These are phyloP conservation scores for Rhodotorula sphaerocarpa DNA, from an alignment of 768 basidiomycete genomes.

Conservation along the genomic window DNA sequence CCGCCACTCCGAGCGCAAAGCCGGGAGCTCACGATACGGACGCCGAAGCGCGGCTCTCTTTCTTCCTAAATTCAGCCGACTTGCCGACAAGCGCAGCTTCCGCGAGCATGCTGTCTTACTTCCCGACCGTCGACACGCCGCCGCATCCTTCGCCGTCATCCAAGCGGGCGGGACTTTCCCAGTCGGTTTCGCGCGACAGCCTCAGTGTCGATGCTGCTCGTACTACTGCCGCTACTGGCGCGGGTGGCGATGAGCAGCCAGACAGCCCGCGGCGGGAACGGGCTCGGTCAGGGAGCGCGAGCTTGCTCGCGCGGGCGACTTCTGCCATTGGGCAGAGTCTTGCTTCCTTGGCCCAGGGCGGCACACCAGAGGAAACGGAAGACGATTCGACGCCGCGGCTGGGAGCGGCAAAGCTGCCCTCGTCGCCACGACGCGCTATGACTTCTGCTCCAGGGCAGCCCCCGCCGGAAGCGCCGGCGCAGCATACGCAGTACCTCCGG, in stretches of 20 bases:
- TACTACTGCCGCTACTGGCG: no score
- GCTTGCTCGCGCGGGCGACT: conserved; percentile 45
- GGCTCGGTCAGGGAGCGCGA: conserved; percentile 45
- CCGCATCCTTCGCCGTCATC: neutral
- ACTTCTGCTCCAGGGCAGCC: no score
- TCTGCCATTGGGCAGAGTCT: conserved; percentile 17
- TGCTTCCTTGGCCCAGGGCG: conserved; percentile 1
- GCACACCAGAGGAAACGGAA: conserved; percentile 5
- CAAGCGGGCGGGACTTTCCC: neutral
- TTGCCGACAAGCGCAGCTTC: neutral
- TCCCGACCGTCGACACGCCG: conserved; percentile 5
- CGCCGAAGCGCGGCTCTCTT: neutral
- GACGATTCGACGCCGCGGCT: neutral
- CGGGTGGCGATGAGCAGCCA: no score
- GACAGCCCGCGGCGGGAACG: neutral
- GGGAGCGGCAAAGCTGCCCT: no score
- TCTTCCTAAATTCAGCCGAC: conserved; percentile 2
- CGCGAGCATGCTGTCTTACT: conserved; percentile 3
- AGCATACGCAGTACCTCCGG: no score
- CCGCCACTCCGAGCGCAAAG: neutral
- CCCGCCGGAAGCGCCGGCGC: no score
- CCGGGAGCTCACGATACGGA: neutral
- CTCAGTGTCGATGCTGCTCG: neutral
- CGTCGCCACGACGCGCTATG: no score
- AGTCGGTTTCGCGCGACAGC: neutral